A percentile compares a stretch with the other conserved stretches of the same genome.
Conservation (phyloP, 345 rosid genomes). For the Populus deltoides region DNA sequence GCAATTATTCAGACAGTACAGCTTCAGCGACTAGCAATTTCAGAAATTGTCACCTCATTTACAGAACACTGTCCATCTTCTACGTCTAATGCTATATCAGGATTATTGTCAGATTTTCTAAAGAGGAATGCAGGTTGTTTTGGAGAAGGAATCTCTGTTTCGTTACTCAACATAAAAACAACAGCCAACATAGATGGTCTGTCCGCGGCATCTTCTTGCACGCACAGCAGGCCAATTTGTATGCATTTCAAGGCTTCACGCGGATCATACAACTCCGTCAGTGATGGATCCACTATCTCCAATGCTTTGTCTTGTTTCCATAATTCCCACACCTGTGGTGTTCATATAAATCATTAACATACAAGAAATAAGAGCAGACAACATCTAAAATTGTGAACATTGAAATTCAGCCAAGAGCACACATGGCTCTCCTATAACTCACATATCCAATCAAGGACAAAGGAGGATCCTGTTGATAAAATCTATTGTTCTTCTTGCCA, state of each 20-base stretch:
- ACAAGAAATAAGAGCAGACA: neutral
- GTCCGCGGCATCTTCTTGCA: neutral
- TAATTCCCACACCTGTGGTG: neutral
- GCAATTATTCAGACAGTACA: neutral
- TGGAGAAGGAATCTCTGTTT: neutral
- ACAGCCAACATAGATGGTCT: slow-evolving; percentile 6
- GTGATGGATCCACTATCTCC: slow-evolving; percentile 4
- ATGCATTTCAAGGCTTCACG: slow-evolving; percentile 5
- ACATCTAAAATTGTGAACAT: neutral
- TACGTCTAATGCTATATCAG: no score
- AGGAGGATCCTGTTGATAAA: neutral
- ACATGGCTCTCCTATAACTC: neutral
- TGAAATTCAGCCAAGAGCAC: neutral
- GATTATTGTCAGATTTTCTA: neutral
- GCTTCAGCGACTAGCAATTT: neutral
- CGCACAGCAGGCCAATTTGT: slow-evolving; percentile 7
- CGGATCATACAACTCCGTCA: neutral
- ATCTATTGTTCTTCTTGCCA: slow-evolving; percentile 14
- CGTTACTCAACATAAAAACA: neutral
- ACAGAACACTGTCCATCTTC: neutral
- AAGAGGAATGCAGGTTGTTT: neutral
- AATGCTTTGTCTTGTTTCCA: slow-evolving; percentile 1
- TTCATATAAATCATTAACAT: neutral
- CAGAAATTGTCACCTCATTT: neutral
- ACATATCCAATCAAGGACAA: slow-evolving; percentile 17